Base-by-base conservation (phyloP, 257 asterid species). In the Jasminum sambac region DNA sequence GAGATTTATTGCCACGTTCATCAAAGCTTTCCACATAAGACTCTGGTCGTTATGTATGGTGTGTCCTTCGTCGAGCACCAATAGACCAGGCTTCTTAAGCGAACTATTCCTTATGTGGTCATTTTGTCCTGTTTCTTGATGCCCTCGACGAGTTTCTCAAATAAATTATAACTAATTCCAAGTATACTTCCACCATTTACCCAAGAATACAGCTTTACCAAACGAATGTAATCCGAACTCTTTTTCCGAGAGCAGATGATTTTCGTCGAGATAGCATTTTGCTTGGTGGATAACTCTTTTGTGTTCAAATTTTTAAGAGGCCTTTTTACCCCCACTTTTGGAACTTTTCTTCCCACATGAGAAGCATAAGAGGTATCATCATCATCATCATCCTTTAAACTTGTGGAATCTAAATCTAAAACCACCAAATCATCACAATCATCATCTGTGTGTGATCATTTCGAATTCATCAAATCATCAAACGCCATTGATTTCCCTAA, bases 1-100 rank as follows among this genome's bases (percentile, higher is more conserved):
- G 11, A 90, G 65, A 6, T 64, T 76, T 7, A 96, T 90, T 11
- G 78, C 77, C 42, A 6, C 85, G 30, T 84, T 79, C 8, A 69
- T 68, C 69, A 94, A 72, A 3, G 84, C 88, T 46, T 84, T 84
- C 88, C 86, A 94, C n/a, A n/a, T n/a, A n/a, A n/a, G n/a, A n/a
- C n/a, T n/a, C n/a, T n/a, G n/a, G n/a, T n/a, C n/a, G n/a, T 91
- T 94, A 6, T 98, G 81, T 0, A 96, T 90, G 0, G 93, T 86
- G 63, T 94, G 99, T 72, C 96, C 96, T 82, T 91, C 96, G 19
- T 94, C 99, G 3, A 91, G 93, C 59, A 89, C 88, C 37, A 94
- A 39, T n/a, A 94, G 69, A 0, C 84, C 91, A 2, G 99, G 86
- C 11, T 21, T 24, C 30, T 88, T 82, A 5, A 83, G 84, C 5